Evolutionary conservation across 495 filamentous ascomycete genomes (phyloP).

Genomic region (Trichoderma asperelloides): DNA sequence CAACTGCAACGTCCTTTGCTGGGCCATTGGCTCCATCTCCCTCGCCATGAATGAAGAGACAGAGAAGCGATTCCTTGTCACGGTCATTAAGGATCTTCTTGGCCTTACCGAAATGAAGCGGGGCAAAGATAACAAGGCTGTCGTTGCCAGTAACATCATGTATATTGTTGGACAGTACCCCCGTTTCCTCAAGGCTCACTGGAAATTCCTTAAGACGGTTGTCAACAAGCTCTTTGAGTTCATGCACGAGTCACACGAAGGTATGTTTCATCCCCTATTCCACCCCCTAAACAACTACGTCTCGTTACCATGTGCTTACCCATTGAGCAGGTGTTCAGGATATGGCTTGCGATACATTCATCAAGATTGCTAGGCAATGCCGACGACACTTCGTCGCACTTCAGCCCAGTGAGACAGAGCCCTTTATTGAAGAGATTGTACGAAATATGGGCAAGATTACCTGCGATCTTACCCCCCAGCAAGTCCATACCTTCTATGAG

Average conservation of each 20-base stretch:
- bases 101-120: slow-evolving; percentile 98
- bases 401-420: slow-evolving; percentile 87
- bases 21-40: slow-evolving; percentile 98
- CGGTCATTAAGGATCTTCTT: slow-evolving; percentile 97
- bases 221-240: slow-evolving; percentile 99
- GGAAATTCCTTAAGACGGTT: slow-evolving; percentile 99
- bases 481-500: slow-evolving; percentile 98
- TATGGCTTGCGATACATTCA: slow-evolving; percentile 99
- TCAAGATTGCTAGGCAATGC: slow-evolving; percentile 99
- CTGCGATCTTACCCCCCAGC: slow-evolving; percentile 85
- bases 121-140: slow-evolving; percentile 98
- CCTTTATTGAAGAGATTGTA: slow-evolving; percentile 98
- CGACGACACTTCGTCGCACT: slow-evolving; percentile 93
- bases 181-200: slow-evolving; percentile 95
- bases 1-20: slow-evolving; percentile 98
- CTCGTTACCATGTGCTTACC: slow-evolving; percentile 20
- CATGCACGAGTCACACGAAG: slow-evolving; percentile 99
- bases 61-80: slow-evolving; percentile 95
- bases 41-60: slow-evolving; percentile 99
- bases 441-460: slow-evolving; percentile 92
- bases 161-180: slow-evolving; percentile 99
- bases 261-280: slow-evolving; percentile 32
- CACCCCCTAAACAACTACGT: background rate
- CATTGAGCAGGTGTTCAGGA: slow-evolving; percentile 74
- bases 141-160: slow-evolving; percentile 99